Evolutionary conservation across 129 eudicot genomes (phyloP), one percentile per base, ranked within the genome.

Genomic region (Centaurea solstitialis): DNA sequence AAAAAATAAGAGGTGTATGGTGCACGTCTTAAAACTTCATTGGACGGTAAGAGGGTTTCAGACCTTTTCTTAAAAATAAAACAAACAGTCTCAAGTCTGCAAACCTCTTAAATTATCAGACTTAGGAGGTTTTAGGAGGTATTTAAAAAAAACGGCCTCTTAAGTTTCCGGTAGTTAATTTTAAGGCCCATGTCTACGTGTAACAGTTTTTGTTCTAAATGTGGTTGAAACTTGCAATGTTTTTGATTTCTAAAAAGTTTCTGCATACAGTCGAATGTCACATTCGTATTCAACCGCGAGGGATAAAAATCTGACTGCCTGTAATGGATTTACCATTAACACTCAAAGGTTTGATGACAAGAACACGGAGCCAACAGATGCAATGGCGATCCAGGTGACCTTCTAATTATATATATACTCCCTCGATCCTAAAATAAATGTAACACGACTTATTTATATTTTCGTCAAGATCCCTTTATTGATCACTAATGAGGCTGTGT

Each of bases 221-320:
- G 70, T 30, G 61, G 26, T 69, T 40, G 68, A 24, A 78, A 68
- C 45, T 26, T 73, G 50, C 65, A 59, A 3, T 59, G 23, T 9
- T 59, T 61, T 61, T 62, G 66, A 7, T 64, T 6, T 73, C 73
- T 81, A 38, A 38, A 24, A 59, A 59, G 53, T 62, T 40, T 80
- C 15, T 26, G 65, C 0, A 39, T 64, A 13, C 92, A 92, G 98
- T 83, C 92, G 90, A 26, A 78, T 94, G 91, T 87, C 98, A 2
- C 97, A 85, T 82, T 90, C 97, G 11, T 94, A 87, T 83, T 83
- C 98, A 38, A 88, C 87, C 6, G 72, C 79, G 17, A 80, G 93
- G 86, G 98, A 94, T 84, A 87, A 81, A 74, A 85, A 83, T 76
- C 53, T 85, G 50, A 76, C 91, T 64, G 81, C 88, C 83, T 59